Percentiles rank a stretch among this genome's conserved stretches.
phyloP scores from a whole-genome alignment of 225 moss, liverwort and hornwort genomes.

The Lunularia cruciata region DNA sequence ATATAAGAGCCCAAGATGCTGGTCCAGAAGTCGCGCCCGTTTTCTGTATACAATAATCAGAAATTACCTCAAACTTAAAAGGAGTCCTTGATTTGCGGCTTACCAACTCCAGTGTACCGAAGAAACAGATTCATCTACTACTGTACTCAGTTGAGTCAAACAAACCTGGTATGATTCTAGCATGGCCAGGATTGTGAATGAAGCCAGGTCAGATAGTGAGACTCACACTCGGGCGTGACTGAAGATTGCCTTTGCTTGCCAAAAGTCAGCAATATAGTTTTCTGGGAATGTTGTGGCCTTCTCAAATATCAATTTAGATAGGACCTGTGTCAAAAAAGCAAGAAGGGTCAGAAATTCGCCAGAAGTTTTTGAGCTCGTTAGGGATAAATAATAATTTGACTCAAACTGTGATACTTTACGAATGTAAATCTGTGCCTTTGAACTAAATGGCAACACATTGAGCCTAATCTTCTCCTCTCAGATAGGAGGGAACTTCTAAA shows the following conservation, averaged over 20 bases:
- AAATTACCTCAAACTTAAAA: too few species aligned
- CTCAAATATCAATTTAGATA: constrained; percentile 36
- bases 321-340: constrained; percentile 34
- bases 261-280: constrained; percentile 42
- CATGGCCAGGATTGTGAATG: too few species aligned
- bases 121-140: too few species aligned
- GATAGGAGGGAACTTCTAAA: too few species aligned
- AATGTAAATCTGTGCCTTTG: not conserved
- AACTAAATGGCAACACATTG: not conserved
- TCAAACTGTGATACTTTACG: not conserved
- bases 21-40: too few species aligned
- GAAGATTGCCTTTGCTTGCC: constrained; percentile 55
- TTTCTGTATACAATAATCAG: too few species aligned
- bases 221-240: constrained; percentile 57
- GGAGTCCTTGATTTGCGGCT: too few species aligned
- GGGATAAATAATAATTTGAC: not conserved
- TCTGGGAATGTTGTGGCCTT: constrained; percentile 44
- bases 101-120: too few species aligned
- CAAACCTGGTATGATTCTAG: too few species aligned
- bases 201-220: too few species aligned
- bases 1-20: too few species aligned
- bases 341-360: not conserved
- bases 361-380: not conserved
- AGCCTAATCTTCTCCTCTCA: not conserved
- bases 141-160: too few species aligned